phyloP scores from a whole-genome alignment of 768 basidiomycete genomes.

The Jaapia argillacea region DNA sequence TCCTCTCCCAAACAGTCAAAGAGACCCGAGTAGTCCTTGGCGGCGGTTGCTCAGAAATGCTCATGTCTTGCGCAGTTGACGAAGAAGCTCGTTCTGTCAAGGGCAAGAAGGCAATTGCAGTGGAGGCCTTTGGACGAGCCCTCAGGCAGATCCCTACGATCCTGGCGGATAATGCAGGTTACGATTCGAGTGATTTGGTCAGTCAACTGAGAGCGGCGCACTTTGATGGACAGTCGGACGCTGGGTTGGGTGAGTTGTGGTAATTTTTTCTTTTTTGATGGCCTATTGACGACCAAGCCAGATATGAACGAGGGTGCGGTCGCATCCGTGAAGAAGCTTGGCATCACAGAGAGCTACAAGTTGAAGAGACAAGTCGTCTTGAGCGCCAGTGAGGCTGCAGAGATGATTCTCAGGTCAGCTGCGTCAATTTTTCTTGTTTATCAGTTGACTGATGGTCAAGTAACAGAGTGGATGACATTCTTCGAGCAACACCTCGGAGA shows the following conservation, averaged over 20 bases:
- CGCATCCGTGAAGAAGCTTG: slow-evolving; percentile 80
- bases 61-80: slow-evolving; percentile 93
- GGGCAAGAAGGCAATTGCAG: slow-evolving; percentile 94
- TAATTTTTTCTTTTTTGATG: not conserved
- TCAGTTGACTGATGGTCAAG: not conserved
- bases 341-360: slow-evolving; percentile 96
- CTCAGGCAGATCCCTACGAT: slow-evolving; percentile 94
- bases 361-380: slow-evolving; percentile 91
- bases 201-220: slow-evolving; percentile 86
- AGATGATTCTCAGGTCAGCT: slow-evolving; percentile 92
- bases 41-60: slow-evolving; percentile 96
- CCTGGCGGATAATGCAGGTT: slow-evolving; percentile 95
- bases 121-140: slow-evolving; percentile 84
- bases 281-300: slow-evolving; percentile 18
- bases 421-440: not conserved
- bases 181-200: slow-evolving; percentile 95
- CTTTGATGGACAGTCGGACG: slow-evolving; percentile 78
- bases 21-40: slow-evolving; percentile 93
- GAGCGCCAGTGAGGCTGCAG: slow-evolving; percentile 92
- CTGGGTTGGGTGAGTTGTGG: slow-evolving; percentile 68
- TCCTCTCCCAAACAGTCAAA: slow-evolving; percentile 94
- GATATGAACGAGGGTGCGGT: slow-evolving; percentile 86
- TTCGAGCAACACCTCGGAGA: slow-evolving; percentile 75
- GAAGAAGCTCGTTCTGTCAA: slow-evolving; percentile 75
- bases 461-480: slow-evolving; percentile 81